Base-by-base conservation (phyloP, 768 basidiomycete species). In the Termitomyces sp. region DNA sequence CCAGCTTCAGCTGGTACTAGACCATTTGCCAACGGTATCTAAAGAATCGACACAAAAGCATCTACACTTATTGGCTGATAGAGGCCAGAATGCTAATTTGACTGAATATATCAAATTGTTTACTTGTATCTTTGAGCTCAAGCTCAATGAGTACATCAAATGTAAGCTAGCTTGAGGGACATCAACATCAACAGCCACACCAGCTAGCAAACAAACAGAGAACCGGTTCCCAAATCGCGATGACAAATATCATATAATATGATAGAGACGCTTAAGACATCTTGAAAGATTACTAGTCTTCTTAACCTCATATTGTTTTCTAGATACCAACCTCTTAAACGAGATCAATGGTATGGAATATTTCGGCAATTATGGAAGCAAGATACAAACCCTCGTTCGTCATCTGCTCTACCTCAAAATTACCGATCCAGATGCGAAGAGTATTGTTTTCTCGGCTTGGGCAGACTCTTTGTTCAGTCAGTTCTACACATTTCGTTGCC, bases 371-470 rank as follows among this genome's bases (percentile, higher is more conserved):
- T 91, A 81, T 63, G 89, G 88, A 44, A 85, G 78, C 73, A 92
- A 95, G 74, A 88, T 95, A 51, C 87, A 92, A 73, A 85, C 80
- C 0, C 72, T 83, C 4, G 73, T 94, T 62, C 83, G 88, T 51
- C 93, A 95, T 73, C 69, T 95, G 46, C 68, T 89, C 31, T 86
- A 87, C 65, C 75, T 94, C 10, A 80, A 86, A 62, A 65, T 75
- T 29, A 71, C 74, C 9, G 90, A 94, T 54, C 80, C 87, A 10
- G 88, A 85, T 7, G 77, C 88, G 36, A 92, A 92, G 73, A 88
- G 87, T 64, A 90, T 92, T 49, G 85, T 94, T 41, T 95, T 95
- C 65, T 94, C 92, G 10, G 92, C 93, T 6, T 95, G 92, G 91
- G 86, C 85, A 3, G 92, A 94, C 73, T 92, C 90, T 1, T 70